Evolutionary conservation across 176 grass and related monocot genomes (phyloP).

Genomic region (Triticum timopheevii): DNA sequence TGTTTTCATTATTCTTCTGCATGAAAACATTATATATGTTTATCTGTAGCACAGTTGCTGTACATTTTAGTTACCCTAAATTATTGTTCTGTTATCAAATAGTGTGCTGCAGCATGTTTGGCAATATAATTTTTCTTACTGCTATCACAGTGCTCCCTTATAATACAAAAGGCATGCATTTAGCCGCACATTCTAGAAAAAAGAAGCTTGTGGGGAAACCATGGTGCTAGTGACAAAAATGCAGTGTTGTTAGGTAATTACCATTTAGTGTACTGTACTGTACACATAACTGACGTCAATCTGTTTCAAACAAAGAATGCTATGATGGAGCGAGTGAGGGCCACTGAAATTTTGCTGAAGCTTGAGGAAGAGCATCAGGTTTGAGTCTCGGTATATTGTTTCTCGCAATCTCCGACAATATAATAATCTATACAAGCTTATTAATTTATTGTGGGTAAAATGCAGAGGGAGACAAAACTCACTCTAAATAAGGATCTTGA

Average conservation of each 20-base stretch:
- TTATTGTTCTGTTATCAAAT: too few species aligned
- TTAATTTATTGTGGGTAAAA: not conserved
- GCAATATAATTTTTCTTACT: not conserved
- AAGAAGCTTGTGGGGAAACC: not conserved
- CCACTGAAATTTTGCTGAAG: not conserved
- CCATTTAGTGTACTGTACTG: not conserved
- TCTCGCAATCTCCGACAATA: too few species aligned
- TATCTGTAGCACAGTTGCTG: too few species aligned
- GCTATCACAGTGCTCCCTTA: too few species aligned
- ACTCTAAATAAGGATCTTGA: conserved; percentile 42
- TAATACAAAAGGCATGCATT: too few species aligned
- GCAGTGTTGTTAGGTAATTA: not conserved
- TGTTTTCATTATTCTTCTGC: not conserved
- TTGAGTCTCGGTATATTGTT: not conserved
- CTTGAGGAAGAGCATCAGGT: not conserved
- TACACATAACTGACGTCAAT: not conserved
- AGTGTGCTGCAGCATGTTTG: not conserved
- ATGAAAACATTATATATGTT: not conserved
- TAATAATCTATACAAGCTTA: too few species aligned
- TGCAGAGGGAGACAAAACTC: conserved; percentile 31
- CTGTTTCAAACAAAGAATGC: not conserved
- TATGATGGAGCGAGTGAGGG: not conserved
- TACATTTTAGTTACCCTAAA: too few species aligned
- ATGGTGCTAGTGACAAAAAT: not conserved
- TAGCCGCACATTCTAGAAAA: too few species aligned